Base-by-base conservation (phyloP, 2,329 filamentous ascomycete species). In the Monilinia vaccinii-corymbosi region DNA sequence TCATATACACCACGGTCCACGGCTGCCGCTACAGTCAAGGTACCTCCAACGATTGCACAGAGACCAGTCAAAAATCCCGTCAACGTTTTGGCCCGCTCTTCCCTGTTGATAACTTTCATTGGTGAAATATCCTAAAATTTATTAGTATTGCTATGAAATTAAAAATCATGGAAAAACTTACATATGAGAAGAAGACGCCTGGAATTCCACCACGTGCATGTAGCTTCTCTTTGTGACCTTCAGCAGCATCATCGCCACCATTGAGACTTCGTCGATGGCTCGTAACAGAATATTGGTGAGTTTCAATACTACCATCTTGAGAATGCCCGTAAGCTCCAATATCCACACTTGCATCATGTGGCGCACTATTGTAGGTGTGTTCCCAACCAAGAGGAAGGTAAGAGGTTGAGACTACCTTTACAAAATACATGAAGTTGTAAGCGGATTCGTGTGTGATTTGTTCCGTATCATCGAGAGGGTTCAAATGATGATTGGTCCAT, bases 31-130 rank as follows among this genome's bases (percentile, higher is more conserved):
- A 99, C 94, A 0, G 94, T 99, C 66, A 99, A 76, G 0, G 94
- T 99, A 67, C 94, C 94, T 63, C 94, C 94, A 55, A 99, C 86
- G 63, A 97, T 88, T 42, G 93, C 93, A 73, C 94, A 99, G 23
- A 99, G 84, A 51, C 94, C 94, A 1, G 94, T 93, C 61, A 99
- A 75, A 79, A 99, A 99, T 21, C 89, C 89, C 0, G 90, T 85
- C 73, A 99, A 95, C 5, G 88, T 88, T 79, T 97, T 97, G 62
- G 86, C 79, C 50, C 90, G 84, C 66, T 89, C 87, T 77, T 99
- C 95, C 59, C 92, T 88, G 78, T 99, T 99, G 76, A 99, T 88
- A 63, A 99, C 93, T 78, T 97, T 99, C 94, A 99, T 99, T 6
- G 94, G 94, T 2, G 93, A 97, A 73, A 99, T 99, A 70, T 99